Percentiles rank a stretch among this genome's conserved stretches.
These are phyloP conservation scores for Hypoxylon sp. DNA, from an alignment of 2,329 filamentous ascomycete species.

Conservation along the genomic window DNA sequence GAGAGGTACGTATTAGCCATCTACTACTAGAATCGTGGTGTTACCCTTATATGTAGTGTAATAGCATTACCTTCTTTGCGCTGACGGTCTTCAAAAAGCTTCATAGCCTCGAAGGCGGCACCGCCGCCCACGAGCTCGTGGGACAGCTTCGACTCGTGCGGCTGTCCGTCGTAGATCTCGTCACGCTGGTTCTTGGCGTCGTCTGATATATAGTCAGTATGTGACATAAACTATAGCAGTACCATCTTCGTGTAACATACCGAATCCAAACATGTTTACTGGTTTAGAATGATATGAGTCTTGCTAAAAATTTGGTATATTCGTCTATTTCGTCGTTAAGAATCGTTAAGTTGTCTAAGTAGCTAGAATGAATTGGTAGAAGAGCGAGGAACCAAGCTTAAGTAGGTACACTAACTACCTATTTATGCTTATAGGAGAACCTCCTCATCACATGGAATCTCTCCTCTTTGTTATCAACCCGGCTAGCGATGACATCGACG, in stretches of 20 bases:
- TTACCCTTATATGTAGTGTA: not conserved
- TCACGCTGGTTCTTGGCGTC: conserved; percentile 62
- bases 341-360: conserved; percentile 13
- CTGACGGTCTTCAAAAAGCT: conserved; percentile 83
- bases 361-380: not conserved
- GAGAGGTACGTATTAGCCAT: conserved; percentile 6
- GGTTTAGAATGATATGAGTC: conserved; percentile 9
- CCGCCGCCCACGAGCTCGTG: conserved; percentile 84
- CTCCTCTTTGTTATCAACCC: conserved; percentile 13
- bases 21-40: not conserved
- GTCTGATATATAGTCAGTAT: conserved; percentile 51
- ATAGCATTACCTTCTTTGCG: conserved; percentile 72
- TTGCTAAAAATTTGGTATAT: not conserved
- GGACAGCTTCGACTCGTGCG: conserved; percentile 73
- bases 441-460: conserved; percentile 7
- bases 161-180: conserved; percentile 59
- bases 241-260: conserved; percentile 41
- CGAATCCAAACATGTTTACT: conserved; percentile 54
- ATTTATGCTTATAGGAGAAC: too few species aligned
- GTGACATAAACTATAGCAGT: not conserved
- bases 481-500: conserved; percentile 31
- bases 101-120: conserved; percentile 84
- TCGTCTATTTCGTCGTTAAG: conserved; percentile 17
- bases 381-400: conserved; percentile 5
- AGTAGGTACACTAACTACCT: too few species aligned